Conservation (phyloP, 805 yeast genomes). For the Wickerhamiella alocasiicola region DNA sequence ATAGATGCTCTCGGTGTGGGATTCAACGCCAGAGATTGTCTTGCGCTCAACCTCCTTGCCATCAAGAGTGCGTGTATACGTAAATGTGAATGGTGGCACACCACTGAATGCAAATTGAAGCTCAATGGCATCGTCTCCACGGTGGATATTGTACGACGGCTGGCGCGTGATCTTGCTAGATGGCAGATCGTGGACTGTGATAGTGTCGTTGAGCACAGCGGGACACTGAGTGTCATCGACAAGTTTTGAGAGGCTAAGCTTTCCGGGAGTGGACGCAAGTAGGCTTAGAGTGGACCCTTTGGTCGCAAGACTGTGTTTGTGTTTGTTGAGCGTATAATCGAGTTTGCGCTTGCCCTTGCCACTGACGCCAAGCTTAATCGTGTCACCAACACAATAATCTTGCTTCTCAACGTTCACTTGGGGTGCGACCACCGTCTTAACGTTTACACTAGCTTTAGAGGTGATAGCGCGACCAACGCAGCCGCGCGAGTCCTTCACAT, state of each 20-base stretch:
- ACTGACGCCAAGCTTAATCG: conserved; percentile 56
- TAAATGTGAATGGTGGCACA: conserved; percentile 78
- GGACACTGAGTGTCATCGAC: conserved; percentile 66
- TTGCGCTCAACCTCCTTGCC: conserved; percentile 46
- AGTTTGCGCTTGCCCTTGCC: conserved; percentile 76
- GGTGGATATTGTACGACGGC: conserved; percentile 84
- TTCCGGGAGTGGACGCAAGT: conserved; percentile 76
- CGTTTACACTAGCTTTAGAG: conserved; percentile 23
- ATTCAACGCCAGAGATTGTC: conserved; percentile 48
- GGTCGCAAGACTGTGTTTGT: conserved; percentile 42
- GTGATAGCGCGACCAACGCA: conserved; percentile 40
- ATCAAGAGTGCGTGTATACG: conserved; percentile 55
- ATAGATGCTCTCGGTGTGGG: conserved; percentile 52
- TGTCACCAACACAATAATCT: conserved; percentile 87
- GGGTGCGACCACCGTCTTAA: conserved; percentile 4
- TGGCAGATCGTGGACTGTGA: conserved; percentile 44
- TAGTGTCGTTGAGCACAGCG: conserved; percentile 24
- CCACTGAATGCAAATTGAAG: conserved; percentile 74
- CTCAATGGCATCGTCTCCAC: conserved; percentile 80
- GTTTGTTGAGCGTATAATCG: conserved; percentile 57
- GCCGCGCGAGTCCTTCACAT: conserved; percentile 55
- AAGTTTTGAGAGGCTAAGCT: conserved; percentile 48
- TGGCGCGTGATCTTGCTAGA: conserved; percentile 66
- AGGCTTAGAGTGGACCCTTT: conserved; percentile 44
- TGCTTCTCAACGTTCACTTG: background rate